Evolutionary conservation across 176 grass and related monocot genomes (phyloP), one percentile per base, ranked within the genome.

Genomic region (Oryza meridionalis): DNA sequence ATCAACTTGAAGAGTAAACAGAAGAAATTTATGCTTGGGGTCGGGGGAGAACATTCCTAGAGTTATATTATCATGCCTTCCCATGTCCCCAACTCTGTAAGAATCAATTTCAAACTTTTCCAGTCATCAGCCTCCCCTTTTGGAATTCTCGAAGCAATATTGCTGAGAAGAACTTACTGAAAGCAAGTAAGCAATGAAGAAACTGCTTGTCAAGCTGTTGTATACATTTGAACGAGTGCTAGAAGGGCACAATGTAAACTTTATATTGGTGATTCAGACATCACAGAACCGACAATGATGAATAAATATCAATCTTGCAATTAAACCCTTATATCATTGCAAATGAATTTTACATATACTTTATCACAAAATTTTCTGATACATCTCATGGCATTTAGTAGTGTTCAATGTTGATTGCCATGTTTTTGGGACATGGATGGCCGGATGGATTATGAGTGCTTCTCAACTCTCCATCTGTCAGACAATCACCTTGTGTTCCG

Each of bases 1-100:
- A 96, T 26, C 66, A 83, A 45, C 86, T 44, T 77, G 40, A 85
- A 78, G 68, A 78, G 17, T 90, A 69, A 79, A 29, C 37, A 68
- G 53, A 11, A 59, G 1, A 65, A 19, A 5, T 73, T 33, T 37
- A 37, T 37, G 4, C 5, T 37, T 37, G 35, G 35, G 35, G 35
- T 37, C 35, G 35, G 35, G 35, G 35, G 35, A 37, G 35, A 37
- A 37, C 35, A 37, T 37, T 37, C 35, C 35, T 73, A 7, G 38
- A 40, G 38, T 40, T 7, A 38, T 16, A 19, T 35, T 35, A 37
- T 37, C 35, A 37, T 37, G 35, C 35, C 5, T 37, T 37, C 35
- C 62, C 61, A 0, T 66, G 82, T 21, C 19, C 17, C 19, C 16
- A 59, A 21, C 53, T 35, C 22, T 58, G 44, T 38, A 32, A 64